These are phyloP conservation scores for Nematodospora anomalae DNA, from an alignment of 1,139 yeast genomes.

Conservation along the genomic window DNA sequence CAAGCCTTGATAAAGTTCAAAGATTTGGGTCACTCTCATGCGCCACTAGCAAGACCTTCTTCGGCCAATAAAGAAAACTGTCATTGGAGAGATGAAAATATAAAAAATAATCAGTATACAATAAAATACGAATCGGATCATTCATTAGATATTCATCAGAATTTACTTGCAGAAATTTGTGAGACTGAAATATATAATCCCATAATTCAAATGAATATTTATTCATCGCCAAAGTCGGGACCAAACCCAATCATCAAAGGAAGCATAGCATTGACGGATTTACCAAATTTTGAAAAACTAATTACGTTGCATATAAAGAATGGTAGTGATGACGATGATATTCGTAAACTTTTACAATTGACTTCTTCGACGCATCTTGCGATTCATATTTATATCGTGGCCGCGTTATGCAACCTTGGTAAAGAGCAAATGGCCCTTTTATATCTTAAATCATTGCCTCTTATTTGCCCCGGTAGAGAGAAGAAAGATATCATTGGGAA, in stretches of 20 bases:
- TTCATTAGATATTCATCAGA: constrained; percentile 22
- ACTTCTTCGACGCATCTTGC: constrained; percentile 23
- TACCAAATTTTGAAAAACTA: constrained; percentile 30
- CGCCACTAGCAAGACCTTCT: constrained; percentile 5
- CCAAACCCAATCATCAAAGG: constrained; percentile 28
- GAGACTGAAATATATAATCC: constrained; percentile 26
- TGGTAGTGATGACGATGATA: not conserved
- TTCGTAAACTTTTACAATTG: constrained; percentile 5
- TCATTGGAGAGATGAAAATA: constrained; percentile 28
- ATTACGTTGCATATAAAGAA: constrained; percentile 19
- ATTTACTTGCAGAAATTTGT: constrained; percentile 13
- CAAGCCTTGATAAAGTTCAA: constrained; percentile 29
- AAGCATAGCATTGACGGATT: constrained; percentile 25
- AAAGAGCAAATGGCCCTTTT: constrained; percentile 27
- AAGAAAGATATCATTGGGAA: constrained; percentile 4
- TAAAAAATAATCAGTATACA: constrained; percentile 17
- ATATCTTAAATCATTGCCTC: constrained; percentile 23
- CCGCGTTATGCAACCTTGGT: constrained; percentile 29
- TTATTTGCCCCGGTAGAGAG: constrained; percentile 14
- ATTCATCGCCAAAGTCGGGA: constrained; percentile 20
- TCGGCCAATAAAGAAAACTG: constrained; percentile 13
- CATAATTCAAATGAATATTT: constrained; percentile 28
- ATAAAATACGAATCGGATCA: constrained; percentile 3
- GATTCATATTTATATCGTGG: constrained; percentile 27
- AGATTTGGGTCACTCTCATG: constrained; percentile 18